Percentiles rank a stretch among this genome's conserved stretches.
These are phyloP conservation scores for Diaporthe caulivora DNA, from an alignment of 2,329 filamentous ascomycete genomes.

Conservation along the genomic window DNA sequence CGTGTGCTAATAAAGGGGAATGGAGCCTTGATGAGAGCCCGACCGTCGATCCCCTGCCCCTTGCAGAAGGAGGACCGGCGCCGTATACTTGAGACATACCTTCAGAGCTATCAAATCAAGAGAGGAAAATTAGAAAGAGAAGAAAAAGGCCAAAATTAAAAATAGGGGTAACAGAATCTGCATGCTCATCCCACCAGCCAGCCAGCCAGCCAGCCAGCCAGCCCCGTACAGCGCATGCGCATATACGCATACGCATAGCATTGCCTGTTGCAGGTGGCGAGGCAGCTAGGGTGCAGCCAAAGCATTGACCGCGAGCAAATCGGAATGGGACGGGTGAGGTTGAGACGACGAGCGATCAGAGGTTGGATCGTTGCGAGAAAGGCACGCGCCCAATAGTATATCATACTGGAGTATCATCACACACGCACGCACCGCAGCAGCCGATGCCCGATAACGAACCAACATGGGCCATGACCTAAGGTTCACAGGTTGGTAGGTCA, in stretches of 20 bases:
- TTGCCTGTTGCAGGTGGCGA: slow-evolving; percentile 22
- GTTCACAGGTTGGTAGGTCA: neutral
- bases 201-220: neutral
- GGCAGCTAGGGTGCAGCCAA: slow-evolving; percentile 2
- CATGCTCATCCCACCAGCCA: neutral
- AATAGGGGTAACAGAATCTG: slow-evolving; percentile 22
- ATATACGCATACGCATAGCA: slow-evolving; percentile 11
- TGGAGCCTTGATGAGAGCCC: neutral
- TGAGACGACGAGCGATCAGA: slow-evolving; percentile 15
- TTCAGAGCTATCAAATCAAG: slow-evolving; percentile 11
- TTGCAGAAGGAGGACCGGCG: slow-evolving; percentile 2
- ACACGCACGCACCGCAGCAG: slow-evolving; percentile 9
- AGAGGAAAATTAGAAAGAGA: neutral
- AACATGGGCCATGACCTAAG: neutral
- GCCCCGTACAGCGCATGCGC: too few relatives aligned
- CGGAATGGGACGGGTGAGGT: slow-evolving; percentile 16
- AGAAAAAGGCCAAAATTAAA: neutral
- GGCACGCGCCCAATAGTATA: slow-evolving; percentile 4
- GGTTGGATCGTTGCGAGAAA: slow-evolving; percentile 7
- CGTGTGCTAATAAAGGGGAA: slow-evolving; percentile 15
- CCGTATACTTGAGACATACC: slow-evolving; percentile 23
- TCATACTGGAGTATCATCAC: slow-evolving; percentile 10
- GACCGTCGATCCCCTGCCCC: slow-evolving; percentile 26
- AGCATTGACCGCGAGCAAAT: neutral
- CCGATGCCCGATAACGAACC: neutral